Evolutionary conservation across 768 basidiomycete species (phyloP).

Genomic region (Lactarius vividus): DNA sequence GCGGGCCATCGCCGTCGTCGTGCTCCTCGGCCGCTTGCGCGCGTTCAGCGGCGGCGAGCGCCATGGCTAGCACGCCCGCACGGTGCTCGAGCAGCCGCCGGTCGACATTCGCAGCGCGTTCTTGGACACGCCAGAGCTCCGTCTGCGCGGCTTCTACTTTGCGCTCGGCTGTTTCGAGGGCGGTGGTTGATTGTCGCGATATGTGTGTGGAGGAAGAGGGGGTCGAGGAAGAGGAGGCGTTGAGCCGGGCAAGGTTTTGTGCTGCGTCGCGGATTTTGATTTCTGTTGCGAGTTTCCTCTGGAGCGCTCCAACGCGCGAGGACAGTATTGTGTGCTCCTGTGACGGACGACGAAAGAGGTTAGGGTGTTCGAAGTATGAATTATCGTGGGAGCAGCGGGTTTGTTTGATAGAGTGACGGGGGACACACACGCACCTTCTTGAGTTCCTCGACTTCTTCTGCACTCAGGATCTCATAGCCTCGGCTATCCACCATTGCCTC

Average conservation of each 20-base stretch:
- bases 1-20: slow-evolving; percentile 37
- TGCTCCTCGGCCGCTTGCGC: slow-evolving; percentile 53
- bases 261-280: slow-evolving; percentile 89
- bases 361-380: not conserved
- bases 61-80: slow-evolving; percentile 73
- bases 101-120: slow-evolving; percentile 60
- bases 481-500: slow-evolving; percentile 94
- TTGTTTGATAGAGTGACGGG: slow-evolving; percentile 32
- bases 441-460: slow-evolving; percentile 67
- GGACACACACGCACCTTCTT: slow-evolving; percentile 62
- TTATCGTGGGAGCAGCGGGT: no score
- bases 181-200: slow-evolving; percentile 64
- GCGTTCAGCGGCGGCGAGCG: slow-evolving; percentile 39
- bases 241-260: slow-evolving; percentile 66
- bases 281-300: slow-evolving; percentile 75
- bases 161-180: slow-evolving; percentile 68
- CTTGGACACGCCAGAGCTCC: slow-evolving; percentile 67
- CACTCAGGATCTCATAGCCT: slow-evolving; percentile 70
- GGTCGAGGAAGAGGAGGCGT: slow-evolving; percentile 40
- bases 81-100: slow-evolving; percentile 75
- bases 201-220: slow-evolving; percentile 43
- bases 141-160: slow-evolving; percentile 69
- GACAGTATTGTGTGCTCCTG: slow-evolving; percentile 76
- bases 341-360: slow-evolving; percentile 27
- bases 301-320: slow-evolving; percentile 61